These are phyloP conservation scores for Candolleomyces efflorescens DNA, from an alignment of 768 basidiomycete genomes.

Conservation along the genomic window DNA sequence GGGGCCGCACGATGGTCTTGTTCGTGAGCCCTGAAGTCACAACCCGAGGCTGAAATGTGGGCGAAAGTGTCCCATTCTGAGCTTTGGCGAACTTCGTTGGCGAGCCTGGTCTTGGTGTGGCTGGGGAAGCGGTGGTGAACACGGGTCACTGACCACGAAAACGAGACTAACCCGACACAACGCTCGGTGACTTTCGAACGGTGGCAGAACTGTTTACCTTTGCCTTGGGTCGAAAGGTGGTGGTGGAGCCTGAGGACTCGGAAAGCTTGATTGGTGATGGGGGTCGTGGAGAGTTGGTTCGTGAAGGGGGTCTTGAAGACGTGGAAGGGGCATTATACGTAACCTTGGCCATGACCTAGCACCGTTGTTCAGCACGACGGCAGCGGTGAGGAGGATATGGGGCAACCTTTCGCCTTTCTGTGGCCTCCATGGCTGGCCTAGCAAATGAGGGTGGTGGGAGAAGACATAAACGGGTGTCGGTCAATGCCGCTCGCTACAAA, in stretches of 20 bases:
- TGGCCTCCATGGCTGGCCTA: not conserved
- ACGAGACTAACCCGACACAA: not conserved
- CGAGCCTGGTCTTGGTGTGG: conserved; percentile 35
- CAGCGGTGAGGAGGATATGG: no score
- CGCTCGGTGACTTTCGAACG: conserved; percentile 22
- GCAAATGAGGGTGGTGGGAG: not conserved
- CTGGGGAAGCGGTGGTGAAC: conserved; percentile 6
- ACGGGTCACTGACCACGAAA: not conserved
- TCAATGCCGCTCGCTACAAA: conserved; percentile 5
- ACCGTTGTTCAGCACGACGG: conserved; percentile 10
- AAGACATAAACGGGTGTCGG: conserved; percentile 2
- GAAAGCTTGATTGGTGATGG: conserved; percentile 34
- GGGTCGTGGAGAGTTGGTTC: conserved; percentile 36
- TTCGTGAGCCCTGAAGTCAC: conserved; percentile 17
- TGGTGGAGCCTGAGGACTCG: conserved; percentile 17
- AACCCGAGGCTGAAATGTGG: conserved; percentile 23
- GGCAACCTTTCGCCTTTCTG: conserved; percentile 10
- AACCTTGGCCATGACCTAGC: conserved; percentile 52
- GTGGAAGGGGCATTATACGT: conserved; percentile 32
- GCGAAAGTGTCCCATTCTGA: conserved; percentile 29
- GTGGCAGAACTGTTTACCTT: conserved; percentile 59
- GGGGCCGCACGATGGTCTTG: conserved; percentile 23
- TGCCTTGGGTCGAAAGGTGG: conserved; percentile 45
- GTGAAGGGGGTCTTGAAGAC: conserved; percentile 24
- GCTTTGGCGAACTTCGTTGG: conserved; percentile 40